Evolutionary conservation across 2,329 filamentous ascomycete genomes (phyloP).

Genomic region (Pseudogymnoascus sp.): DNA sequence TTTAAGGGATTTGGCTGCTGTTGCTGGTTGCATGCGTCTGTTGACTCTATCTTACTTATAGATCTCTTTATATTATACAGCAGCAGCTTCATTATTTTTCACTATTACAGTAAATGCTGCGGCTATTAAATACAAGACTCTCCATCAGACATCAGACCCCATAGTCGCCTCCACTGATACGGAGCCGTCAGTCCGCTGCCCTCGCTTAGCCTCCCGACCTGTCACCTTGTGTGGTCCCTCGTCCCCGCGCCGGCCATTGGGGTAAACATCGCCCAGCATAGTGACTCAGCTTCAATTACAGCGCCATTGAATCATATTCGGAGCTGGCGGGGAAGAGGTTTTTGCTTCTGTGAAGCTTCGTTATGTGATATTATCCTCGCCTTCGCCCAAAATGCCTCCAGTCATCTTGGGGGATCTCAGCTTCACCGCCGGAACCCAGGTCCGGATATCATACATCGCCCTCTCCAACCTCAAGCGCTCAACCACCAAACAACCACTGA

Average conservation of each 20-base stretch:
- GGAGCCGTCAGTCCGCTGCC: not conserved
- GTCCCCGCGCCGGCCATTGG: not conserved
- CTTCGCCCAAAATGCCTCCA: slow-evolving; percentile 1
- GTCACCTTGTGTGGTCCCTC: slow-evolving; percentile 4
- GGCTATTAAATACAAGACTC: not conserved
- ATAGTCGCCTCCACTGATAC: not conserved
- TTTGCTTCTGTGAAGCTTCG: not conserved
- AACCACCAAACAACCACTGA: not conserved
- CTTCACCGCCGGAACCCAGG: slow-evolving; percentile 25
- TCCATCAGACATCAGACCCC: not conserved
- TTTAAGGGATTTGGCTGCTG: not conserved
- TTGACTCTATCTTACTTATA: not conserved
- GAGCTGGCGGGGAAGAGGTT: not conserved
- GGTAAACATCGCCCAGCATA: not conserved
- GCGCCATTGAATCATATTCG: not conserved
- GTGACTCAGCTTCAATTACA: slow-evolving; percentile 1
- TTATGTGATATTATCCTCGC: slow-evolving; percentile 2
- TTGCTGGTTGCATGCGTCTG: not conserved
- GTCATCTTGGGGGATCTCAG: slow-evolving; percentile 24
- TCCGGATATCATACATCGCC: slow-evolving; percentile 33
- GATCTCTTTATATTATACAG: not conserved
- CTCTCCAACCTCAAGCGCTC: slow-evolving; percentile 26
- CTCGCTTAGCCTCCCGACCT: not conserved
- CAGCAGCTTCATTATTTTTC: not conserved
- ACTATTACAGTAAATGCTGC: not conserved